Evolutionary conservation across 106 monocot genomes (phyloP), one percentile per base, ranked within the genome.

Genomic region (Dioscorea alata): DNA sequence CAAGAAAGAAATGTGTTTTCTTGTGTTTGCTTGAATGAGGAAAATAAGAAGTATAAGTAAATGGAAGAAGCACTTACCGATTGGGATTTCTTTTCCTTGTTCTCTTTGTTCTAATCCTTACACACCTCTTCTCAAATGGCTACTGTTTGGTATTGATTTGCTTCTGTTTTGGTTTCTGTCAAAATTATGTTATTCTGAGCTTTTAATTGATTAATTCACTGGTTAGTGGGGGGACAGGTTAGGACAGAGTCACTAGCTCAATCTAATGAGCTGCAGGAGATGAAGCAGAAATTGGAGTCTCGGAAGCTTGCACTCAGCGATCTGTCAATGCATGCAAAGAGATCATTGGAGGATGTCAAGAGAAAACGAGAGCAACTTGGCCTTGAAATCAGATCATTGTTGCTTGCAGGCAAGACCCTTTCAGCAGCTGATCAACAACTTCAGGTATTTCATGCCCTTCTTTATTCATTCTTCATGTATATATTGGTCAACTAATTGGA

Each of bases 181-280:
- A 42, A 23, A 12, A 21, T 53, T 21, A 16, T 32, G 14, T 13
- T 65, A 32, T 50, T 52, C 25, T 31, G 65, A 13, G 18, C 66
- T 75, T 66, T 42, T 24, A 71, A 68, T 71, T 68, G 51, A 77
- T 78, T 69, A 67, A 42, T 74, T 71, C 23, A 22, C 57, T 66
- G 59, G 34, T 60, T 69, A 57, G 62, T 68, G 17, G 57, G 33
- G 23, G 63, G 48, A 65, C 82, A 95, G 94, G 84, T 76, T 66
- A 82, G 83, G 70, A 78, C 51, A 51, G 82, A 75, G 57, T 80
- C 81, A 67, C 70, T 91, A 51, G 71, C 21, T 48, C 81, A 81
- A 58, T 73, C 64, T 25, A 95, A 95, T 75, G 88, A 95, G 71
- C 66, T 95, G 21, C 86, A 88, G 71, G 78, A 91, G 14, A 84